Evolutionary conservation across 345 rosid species (phyloP).

Genomic region (Gossypium raimondii): DNA sequence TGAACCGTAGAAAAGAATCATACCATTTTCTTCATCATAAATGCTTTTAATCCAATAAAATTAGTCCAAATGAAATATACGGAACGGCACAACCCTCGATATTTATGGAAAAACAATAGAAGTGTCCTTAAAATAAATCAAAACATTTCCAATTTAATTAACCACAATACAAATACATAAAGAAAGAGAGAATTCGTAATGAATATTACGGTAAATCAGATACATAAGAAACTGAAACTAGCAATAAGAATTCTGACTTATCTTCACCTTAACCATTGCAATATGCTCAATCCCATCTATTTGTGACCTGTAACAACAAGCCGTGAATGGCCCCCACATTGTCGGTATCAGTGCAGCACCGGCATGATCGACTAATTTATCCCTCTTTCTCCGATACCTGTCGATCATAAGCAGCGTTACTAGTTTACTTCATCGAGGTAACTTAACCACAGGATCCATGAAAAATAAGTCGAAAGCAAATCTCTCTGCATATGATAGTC

Average conservation of each 20-base stretch:
- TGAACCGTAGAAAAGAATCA: constrained; percentile 12
- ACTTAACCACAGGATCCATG: background rate
- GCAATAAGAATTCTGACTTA: background rate
- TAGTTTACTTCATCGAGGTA: background rate
- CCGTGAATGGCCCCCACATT: constrained; percentile 88
- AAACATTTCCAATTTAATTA: background rate
- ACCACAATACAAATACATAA: background rate
- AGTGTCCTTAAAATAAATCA: too few species aligned
- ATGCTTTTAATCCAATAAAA: background rate
- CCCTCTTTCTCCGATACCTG: constrained; percentile 89
- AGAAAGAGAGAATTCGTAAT: background rate
- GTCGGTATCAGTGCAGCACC: constrained; percentile 83
- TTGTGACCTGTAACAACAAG: constrained; percentile 67
- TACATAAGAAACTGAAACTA: background rate
- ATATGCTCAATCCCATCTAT: constrained; percentile 93
- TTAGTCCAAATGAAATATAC: too few species aligned
- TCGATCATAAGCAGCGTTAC: constrained; percentile 10
- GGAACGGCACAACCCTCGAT: too few species aligned
- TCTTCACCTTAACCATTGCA: constrained; percentile 97
- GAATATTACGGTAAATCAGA: background rate
- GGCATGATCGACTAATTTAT: constrained; percentile 67
- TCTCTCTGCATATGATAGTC: background rate
- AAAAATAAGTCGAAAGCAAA: background rate
- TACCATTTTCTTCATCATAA: background rate
- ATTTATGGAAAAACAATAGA: too few species aligned